Evolutionary conservation across 1,139 yeast species (phyloP), one percentile per base, ranked within the genome.

Genomic region (Pichia sp.): DNA sequence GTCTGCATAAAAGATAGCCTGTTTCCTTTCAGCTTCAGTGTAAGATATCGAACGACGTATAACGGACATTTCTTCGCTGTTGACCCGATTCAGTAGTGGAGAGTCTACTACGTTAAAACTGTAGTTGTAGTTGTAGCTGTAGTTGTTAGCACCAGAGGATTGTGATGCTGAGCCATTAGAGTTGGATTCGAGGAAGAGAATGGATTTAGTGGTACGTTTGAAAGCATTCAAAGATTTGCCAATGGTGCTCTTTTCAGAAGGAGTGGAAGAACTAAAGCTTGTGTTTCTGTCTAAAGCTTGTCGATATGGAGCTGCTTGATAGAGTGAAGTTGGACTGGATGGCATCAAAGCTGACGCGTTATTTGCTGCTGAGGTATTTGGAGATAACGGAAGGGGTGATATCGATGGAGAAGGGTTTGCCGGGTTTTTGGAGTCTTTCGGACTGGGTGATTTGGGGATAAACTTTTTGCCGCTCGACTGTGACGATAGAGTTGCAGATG

Each of bases 171-270:
- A 30, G 23, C 48, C 47, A 13, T 43, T 43, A 7, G 57, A 54
- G 11, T 45, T 49, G 5, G 61, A 49, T 7, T 66, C 68, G n/a
- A 59, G 44, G 31, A 63, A 56, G n/a, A 66, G 38, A 5, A 65
- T 52, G 3, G 67, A 63, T 42, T 58, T 64, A 2, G 67, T 63
- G 7, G 62, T 61, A 32, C 54, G 54, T 42, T 59, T 62, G 26
- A 66, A 49, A 7, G 56, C 61, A 31, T 55, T 47, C 3, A 64
- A 41, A 4, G 67, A 64, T 52, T 59, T 54, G 8, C 62, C 57
- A 7, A 61, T 45, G 0, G 62, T 47, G 36, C 63, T 55, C 32
- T 54, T 61, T 2, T 62, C 67, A 0, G 63, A 59, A 29, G 48
- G 49, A 7, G 49, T 47, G 5, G 59, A 54, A 2, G 55, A 49